These are phyloP conservation scores for Actinomortierella wolfii DNA, from an alignment of 371 early-diverging fungal genomes.

Conservation along the genomic window DNA sequence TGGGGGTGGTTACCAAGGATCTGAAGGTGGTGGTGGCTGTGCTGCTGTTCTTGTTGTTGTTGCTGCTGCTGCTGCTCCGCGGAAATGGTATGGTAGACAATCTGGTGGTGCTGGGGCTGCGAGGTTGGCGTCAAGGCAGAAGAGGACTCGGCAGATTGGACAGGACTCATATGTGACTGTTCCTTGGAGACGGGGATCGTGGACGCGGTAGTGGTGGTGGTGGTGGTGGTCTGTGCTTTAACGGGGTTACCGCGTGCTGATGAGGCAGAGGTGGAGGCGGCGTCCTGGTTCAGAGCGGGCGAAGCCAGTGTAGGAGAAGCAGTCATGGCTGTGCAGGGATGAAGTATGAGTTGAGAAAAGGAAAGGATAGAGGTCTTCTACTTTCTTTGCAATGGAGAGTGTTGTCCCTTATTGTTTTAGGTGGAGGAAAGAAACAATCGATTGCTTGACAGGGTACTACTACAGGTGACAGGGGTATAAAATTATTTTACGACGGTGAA, in stretches of 20 bases:
- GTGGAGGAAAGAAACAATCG: not conserved
- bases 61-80: conserved; percentile 15
- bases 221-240: no score
- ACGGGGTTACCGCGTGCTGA: conserved; percentile 1
- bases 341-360: conserved; percentile 12
- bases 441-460: no score
- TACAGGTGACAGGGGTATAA: no score
- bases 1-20: conserved; percentile 40
- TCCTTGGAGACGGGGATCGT: no score
- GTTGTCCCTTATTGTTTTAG: not conserved
- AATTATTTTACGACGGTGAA: no score
- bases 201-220: no score
- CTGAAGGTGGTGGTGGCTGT: conserved; percentile 26
- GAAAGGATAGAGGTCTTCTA: not conserved
- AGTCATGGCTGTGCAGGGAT: conserved; percentile 21
- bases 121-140: no score
- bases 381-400: not conserved
- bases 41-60: conserved; percentile 15
- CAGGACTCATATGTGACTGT: no score
- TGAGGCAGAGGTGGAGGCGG: conserved; percentile 8
- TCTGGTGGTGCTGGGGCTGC: no score
- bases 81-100: not conserved
- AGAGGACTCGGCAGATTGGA: no score
- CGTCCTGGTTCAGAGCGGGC: conserved; percentile 16
- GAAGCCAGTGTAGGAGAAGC: conserved; percentile 34